Evolutionary conservation across 2,329 filamentous ascomycete genomes (phyloP), one percentile per base, ranked within the genome.

Genomic region (Gremmenia infestans): DNA sequence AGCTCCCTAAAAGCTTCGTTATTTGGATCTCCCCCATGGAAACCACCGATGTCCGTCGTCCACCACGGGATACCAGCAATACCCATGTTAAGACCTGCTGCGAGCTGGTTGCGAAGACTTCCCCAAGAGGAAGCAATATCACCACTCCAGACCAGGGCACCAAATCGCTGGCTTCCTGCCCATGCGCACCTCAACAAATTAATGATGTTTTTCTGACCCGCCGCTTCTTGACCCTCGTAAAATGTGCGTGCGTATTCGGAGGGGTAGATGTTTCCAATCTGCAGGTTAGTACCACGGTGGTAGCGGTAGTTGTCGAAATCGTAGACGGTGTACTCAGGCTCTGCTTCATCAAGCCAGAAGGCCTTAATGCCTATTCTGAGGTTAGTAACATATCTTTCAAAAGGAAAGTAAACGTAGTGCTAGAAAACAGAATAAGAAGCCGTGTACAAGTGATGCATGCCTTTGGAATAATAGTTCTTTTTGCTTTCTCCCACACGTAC

Each of bases 1-100:
- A 88, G 70, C 64, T 88, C 85, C 7, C 82, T 74, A 68, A 87
- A 88, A 0, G 63, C 72, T 1, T 72, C 69, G 48, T 85, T 77
- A 1, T 73, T 67, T 0, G 83, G 81, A 57, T 84, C 75, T 0
- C 85, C 85, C 5, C 84, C 84, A 63, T 87, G 84, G 64, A 88
- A 88, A 0, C 85, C 85, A 1, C 85, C 85, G 52, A 88, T 87
- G 62, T 88, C 85, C 0, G 84, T 88, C 0, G 85, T 88, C 82
- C 82, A 88, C 83, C 83, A 87, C 0, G 82, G 78, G 9, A 87
- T 75, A 0, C 85, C 85, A 0, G 82, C 75, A 4, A 87, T 70
- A 0, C 82, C 85, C 80, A 86, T 86, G 65, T 85, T 85, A 19
- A 88, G 71, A 0, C 85, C 85, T 0, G 85, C 84, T 0, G 81